Evolutionary conservation across 176 grass and related monocot genomes (phyloP), one percentile per base, ranked within the genome.

Genomic region (Elymus sibiricus): DNA sequence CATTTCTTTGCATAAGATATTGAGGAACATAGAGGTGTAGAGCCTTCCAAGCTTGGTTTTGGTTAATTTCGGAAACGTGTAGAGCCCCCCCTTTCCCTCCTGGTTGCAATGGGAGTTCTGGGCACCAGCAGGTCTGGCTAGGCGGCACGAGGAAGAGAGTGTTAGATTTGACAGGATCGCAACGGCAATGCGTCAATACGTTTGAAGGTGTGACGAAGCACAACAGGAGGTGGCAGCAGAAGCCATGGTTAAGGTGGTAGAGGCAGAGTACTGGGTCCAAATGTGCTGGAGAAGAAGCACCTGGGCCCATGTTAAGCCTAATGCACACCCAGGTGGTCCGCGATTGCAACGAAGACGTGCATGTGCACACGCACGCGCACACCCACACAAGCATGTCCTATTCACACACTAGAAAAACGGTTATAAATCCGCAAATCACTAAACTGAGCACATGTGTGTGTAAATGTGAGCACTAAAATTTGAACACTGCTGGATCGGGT

Each of bases 1-100:
- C 5, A 81, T 38, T 83, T 79, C 2, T 87, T 72, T 79, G 76
- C 44, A 82, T 37, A 76, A 79, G 58, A 49, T 65, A 56, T 40
- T 27, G 24, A 64, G 40, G 82, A 79, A 46, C 6, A 37, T 64
- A 73, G 25, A 62, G 28, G 34, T 6, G 15, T 64, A 73, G 44
- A 71, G 22, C 21, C 25, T 12, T 78, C 31, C 28, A 64, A 72
- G 7, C 16, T 76, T 85, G n/a, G 76, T 74, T 44, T 16, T 74
- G 27, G 40, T 74, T 74, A 9, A 40, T 28, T 12, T 25, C 43
- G 31, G 25, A 51, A 75, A 51, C n/a, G n/a, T n/a, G n/a, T n/a
- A n/a, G n/a, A 29, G 4, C 47, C 16, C 47, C 15, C 47, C 40
- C 12, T 39, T 7, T 25, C 38, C 22, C 69, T 74, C 70, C 71